Conservation (phyloP, 148 eudicot species). For the Heliosperma pusillum region DNA sequence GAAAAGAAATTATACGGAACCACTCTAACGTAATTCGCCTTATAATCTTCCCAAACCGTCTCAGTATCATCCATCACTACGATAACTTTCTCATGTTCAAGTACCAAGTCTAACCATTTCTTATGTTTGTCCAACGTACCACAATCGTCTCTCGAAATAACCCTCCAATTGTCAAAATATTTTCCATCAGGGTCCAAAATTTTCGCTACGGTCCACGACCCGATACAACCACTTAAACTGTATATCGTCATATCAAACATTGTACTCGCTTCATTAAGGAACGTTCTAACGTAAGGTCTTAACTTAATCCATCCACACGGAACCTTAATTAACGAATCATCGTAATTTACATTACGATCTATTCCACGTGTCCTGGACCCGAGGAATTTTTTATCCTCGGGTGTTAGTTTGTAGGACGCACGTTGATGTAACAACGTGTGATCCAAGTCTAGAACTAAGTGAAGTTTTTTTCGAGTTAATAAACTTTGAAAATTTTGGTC, state of each 20-base stretch:
- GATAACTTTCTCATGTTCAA: constrained; percentile 17
- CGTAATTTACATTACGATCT: constrained; percentile 1
- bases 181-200: constrained; percentile 23
- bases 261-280: constrained; percentile 13
- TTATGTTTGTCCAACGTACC: constrained; percentile 21
- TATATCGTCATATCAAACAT: constrained; percentile 26
- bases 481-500: not conserved
- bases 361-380: constrained; percentile 6
- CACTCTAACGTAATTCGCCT: constrained; percentile 10
- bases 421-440: constrained; percentile 29
- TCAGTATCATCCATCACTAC: constrained; percentile 28
- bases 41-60: constrained; percentile 19
- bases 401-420: constrained; percentile 12
- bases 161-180: constrained; percentile 25
- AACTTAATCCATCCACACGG: constrained; percentile 24
- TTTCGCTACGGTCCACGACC: constrained; percentile 4
- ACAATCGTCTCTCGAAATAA: constrained; percentile 25
- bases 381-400: constrained; percentile 19
- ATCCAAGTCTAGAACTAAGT: constrained; percentile 28
- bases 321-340: not conserved
- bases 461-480: constrained; percentile 18
- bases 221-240: constrained; percentile 16
- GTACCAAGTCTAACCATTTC: constrained; percentile 21
- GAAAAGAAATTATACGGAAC: constrained; percentile 27
- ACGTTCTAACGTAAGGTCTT: constrained; percentile 17